A percentile compares a stretch with the other conserved stretches of the same genome.
These are phyloP conservation scores for Xylaria sp. DNA, from an alignment of 2,329 filamentous ascomycete species.

Conservation along the genomic window DNA sequence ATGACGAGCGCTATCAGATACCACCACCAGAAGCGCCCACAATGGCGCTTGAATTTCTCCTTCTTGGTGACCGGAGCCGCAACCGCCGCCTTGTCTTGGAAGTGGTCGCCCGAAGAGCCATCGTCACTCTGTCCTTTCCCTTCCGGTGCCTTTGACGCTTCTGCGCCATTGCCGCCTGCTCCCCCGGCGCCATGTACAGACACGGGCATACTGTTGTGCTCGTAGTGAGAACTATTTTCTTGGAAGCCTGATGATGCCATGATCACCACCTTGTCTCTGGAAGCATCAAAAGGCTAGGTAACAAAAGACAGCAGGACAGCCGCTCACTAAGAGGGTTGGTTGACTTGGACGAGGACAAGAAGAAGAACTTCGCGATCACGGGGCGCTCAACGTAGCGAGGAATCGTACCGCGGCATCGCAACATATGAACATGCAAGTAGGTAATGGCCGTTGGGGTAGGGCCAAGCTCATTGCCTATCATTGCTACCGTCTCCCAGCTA, in stretches of 20 bases:
- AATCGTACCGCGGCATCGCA: constrained; percentile 16
- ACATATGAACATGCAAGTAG: constrained; percentile 15
- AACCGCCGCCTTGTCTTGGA: constrained; percentile 32
- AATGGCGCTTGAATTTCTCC: constrained; percentile 46
- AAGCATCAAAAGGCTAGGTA: constrained; percentile 18
- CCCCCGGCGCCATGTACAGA: constrained; percentile 33
- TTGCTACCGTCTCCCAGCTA: constrained; percentile 14
- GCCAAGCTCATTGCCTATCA: constrained; percentile 8
- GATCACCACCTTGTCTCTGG: constrained; percentile 24
- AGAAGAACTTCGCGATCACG: constrained; percentile 9
- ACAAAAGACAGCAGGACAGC: constrained; percentile 17
- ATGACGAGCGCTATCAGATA: constrained; percentile 46
- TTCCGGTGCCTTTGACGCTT: constrained; percentile 12
- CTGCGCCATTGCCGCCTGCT: constrained; percentile 18
- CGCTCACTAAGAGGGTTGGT: constrained; percentile 10
- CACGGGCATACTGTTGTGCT: constrained; percentile 26
- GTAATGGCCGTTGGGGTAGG: constrained; percentile 14
- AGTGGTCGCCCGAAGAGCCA: constrained; percentile 32
- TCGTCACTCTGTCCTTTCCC: constrained; percentile 25
- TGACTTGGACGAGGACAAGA: constrained; percentile 15
- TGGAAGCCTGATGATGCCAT: constrained; percentile 36
- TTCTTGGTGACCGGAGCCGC: constrained; percentile 34
- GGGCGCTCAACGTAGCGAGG: constrained; percentile 11
- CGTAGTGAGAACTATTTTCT: constrained; percentile 34
- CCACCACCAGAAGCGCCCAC: constrained; percentile 46